Evolutionary conservation across 73 alveolate species (phyloP), one percentile per base, ranked within the genome.

Genomic region (Paramecium pentaurelia): DNA sequence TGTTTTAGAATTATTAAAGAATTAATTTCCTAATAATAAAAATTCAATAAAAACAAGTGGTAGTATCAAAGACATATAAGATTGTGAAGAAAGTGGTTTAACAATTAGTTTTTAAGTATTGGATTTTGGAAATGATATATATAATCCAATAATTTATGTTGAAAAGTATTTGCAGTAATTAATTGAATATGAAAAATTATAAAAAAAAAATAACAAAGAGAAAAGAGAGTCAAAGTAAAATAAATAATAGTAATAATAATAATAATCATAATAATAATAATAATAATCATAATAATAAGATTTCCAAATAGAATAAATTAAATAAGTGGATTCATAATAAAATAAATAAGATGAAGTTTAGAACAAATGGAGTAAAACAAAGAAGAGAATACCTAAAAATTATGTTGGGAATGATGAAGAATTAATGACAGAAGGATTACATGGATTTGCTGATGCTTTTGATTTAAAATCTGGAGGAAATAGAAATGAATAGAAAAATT

Each of bases 1-100:
- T 14, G 84, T 64, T 16, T 64, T 64, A 64, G 84, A 64, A 64
- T 64, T 64, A 64, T 64, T 64, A 64, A 64, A 64, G 84, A 64
- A 64, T 14, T 64, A 64, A 64, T 64, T 64, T 64, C 84, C 84
- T 12, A 64, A 64, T 12, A 64, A 64, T 27, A 34, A 64, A 64
- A 64, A 11, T 32, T 64, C 47, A 8, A 64, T 64, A 7, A n/a
- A 30, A 3, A 8, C 84, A 10, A 12, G 27, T 12, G 84, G 84
- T 8, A 64, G 28, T 64, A n/a, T 64, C 11, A 64, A 27, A 32
- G 84, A 64, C 12, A 51, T 64, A 11, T 12, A 28, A 18, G 84
- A 64, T 32, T 64, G 42, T 64, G 22, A 64, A 8, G 42, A 28
- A 4, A 32, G 51, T 27, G 47, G 51, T 12, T 11, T 64, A 64